A percentile compares a stretch with the other conserved stretches of the same genome.
Conservation (phyloP, 2,329 filamentous ascomycete genomes). For the Bipolaris victoriae region DNA sequence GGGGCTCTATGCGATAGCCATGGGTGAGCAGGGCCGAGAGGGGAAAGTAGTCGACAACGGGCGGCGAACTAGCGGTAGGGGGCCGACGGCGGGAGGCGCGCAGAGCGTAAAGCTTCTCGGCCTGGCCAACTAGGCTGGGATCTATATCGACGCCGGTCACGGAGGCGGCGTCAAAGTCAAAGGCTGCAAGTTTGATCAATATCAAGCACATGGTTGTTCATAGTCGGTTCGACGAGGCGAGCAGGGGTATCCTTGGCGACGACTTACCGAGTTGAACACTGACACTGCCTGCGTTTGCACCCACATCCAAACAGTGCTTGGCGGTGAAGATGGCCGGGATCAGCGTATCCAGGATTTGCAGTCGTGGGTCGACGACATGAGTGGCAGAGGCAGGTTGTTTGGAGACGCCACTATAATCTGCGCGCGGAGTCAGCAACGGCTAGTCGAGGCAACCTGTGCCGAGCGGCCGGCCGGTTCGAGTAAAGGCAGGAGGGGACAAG, state of each 20-base stretch:
- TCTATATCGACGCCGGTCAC: slow-evolving; percentile 52
- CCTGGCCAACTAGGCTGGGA: slow-evolving; percentile 44
- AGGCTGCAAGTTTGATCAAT: slow-evolving; percentile 41
- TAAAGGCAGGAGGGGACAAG: slow-evolving; percentile 14
- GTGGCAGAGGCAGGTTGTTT: slow-evolving; percentile 44
- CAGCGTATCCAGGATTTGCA: slow-evolving; percentile 40
- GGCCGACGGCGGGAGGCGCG: slow-evolving; percentile 46
- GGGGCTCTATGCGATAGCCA: slow-evolving; percentile 41
- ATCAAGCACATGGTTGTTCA: slow-evolving; percentile 33
- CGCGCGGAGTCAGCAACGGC: slow-evolving; percentile 22
- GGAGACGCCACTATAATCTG: slow-evolving; percentile 49
- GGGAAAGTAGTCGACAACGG: slow-evolving; percentile 44
- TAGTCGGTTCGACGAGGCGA: slow-evolving; percentile 37
- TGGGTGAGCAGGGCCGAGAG: slow-evolving; percentile 45
- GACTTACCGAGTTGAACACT: slow-evolving; percentile 48
- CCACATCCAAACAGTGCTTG: slow-evolving; percentile 48
- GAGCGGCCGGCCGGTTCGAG: slow-evolving; percentile 21
- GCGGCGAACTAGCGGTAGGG: slow-evolving; percentile 20
- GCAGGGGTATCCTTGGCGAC: slow-evolving; percentile 29
- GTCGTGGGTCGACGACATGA: slow-evolving; percentile 48
- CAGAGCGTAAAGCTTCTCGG: slow-evolving; percentile 45
- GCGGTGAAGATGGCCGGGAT: slow-evolving; percentile 44
- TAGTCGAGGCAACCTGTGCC: slow-evolving; percentile 23
- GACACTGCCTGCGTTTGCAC: slow-evolving; percentile 50
- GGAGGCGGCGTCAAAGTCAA: slow-evolving; percentile 46